Base-by-base conservation (phyloP, 2,329 filamentous ascomycete species). In the Arthrobotrys entomopaga region DNA sequence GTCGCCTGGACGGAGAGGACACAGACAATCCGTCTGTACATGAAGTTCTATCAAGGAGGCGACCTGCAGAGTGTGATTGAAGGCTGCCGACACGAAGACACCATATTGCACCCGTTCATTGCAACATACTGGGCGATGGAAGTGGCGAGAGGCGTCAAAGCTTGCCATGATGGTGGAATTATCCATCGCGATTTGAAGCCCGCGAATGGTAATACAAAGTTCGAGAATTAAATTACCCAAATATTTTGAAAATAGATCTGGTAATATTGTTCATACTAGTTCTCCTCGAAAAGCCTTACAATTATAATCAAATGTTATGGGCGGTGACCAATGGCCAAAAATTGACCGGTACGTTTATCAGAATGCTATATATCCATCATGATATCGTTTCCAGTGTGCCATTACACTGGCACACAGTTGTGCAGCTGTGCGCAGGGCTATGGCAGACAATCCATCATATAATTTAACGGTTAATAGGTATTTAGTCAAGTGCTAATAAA, bases 71-170 rank as follows among this genome's bases (percentile, higher is more conserved):
- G n/a, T 1, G 57, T 63, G 40, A 70, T 70, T 15, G 53, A 60
- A 5, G 26, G 1, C 6, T 63, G 57, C 29, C 38, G 40, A 24
- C 58, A 63, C 13, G 34, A 63, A 19, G 56, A 61, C 1, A 40
- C 50, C 13, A 3, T 20, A 6, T 20, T 70, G n/a, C 65, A 70
- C 48, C 65, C 65, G 13, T 61, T 70, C 38, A 57, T 70, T 2
- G 65, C 57, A 34, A 63, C 57, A 4, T 70, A 70, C n/a, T 70
- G 65, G 65, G 57, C 57, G n/a, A 38, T 70, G 57, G 65, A 70
- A 40, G 46, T 70, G 16, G 65, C 65, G 11, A 61, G 57, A 40
- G 65, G 65, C 7, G 22, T 70, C 6, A 70, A 63, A 24, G 57
- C 65, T 24, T 70, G 57, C 34, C 65, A 70, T 24, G 65, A 70